phyloP scores from a whole-genome alignment of 495 filamentous ascomycete genomes.

The Letharia columbiana region DNA sequence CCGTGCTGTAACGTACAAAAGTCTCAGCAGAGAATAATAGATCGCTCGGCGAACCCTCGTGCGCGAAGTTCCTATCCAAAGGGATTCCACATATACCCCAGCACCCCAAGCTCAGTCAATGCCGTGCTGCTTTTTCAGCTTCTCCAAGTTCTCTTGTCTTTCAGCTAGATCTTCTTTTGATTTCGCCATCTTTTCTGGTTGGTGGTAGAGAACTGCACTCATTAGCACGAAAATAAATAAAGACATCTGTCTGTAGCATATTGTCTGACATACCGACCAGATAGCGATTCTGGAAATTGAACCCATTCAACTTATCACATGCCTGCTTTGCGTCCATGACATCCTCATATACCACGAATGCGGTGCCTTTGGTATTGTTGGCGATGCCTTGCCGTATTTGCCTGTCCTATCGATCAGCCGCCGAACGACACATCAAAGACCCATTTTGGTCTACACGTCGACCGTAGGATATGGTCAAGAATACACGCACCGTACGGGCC shows the following conservation, averaged over 20 bases:
- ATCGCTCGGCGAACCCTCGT: not conserved
- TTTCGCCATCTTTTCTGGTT: slow-evolving; percentile 92
- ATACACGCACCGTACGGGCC: slow-evolving; percentile 74
- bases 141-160: slow-evolving; percentile 94
- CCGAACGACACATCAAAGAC: not conserved
- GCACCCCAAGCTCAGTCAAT: slow-evolving; percentile 68
- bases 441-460: not conserved
- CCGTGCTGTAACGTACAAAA: not conserved
- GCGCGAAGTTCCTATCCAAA: not conserved
- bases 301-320: slow-evolving; percentile 98
- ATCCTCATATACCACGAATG: slow-evolving; percentile 98
- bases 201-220: slow-evolving; percentile 81
- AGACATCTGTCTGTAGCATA: not conserved
- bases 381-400: slow-evolving; percentile 98
- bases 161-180: slow-evolving; percentile 91
- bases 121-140: slow-evolving; percentile 92
- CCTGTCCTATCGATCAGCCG: slow-evolving; percentile 36
- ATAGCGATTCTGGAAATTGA: slow-evolving; percentile 99
- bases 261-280: slow-evolving; percentile 71
- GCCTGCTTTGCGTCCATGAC: slow-evolving; percentile 98
- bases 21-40: not conserved
- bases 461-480: not conserved
- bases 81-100: not conserved
- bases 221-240: slow-evolving; percentile 5
- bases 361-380: slow-evolving; percentile 94